Percentiles rank a stretch among this genome's conserved stretches.
Conservation (phyloP, 2,329 filamentous ascomycete species). For the Spiromastix sp. region DNA sequence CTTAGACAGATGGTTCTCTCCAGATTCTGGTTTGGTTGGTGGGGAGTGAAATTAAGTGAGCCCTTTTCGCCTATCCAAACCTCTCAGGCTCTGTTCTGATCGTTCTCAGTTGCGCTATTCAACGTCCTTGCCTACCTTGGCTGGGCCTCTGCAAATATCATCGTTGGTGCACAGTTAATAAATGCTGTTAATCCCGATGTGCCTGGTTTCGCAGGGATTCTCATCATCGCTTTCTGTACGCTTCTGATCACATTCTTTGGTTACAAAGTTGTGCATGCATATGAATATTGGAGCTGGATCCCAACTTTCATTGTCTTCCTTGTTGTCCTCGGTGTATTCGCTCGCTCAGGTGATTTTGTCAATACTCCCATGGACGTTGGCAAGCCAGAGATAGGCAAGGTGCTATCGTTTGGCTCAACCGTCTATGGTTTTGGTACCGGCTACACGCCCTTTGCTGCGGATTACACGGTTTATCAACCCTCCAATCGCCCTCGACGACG, state of each 20-base stretch:
- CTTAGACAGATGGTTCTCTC: conserved; percentile 68
- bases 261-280: conserved; percentile 65
- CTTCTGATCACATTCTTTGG: conserved; percentile 63
- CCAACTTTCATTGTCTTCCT: conserved; percentile 64
- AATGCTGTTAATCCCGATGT: conserved; percentile 54
- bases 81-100: too few relatives aligned
- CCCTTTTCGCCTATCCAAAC: too few relatives aligned
- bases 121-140: conserved; percentile 60
- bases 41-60: conserved; percentile 56
- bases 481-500: conserved; percentile 46
- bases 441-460: conserved; percentile 65
- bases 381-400: conserved; percentile 46
- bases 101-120: too few relatives aligned
- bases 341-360: conserved; percentile 54
- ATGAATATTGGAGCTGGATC: conserved; percentile 67
- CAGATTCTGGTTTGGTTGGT: conserved; percentile 48
- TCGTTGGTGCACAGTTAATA: conserved; percentile 69
- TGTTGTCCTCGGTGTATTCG: conserved; percentile 58
- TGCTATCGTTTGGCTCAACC: conserved; percentile 57
- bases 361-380: conserved; percentile 52
- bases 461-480: conserved; percentile 74
- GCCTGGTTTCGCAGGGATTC: conserved; percentile 62
- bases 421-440: conserved; percentile 61
- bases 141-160: conserved; percentile 68
- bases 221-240: conserved; percentile 60